Base-by-base conservation (phyloP, 805 yeast species). In the Phaffomyces antillensis region DNA sequence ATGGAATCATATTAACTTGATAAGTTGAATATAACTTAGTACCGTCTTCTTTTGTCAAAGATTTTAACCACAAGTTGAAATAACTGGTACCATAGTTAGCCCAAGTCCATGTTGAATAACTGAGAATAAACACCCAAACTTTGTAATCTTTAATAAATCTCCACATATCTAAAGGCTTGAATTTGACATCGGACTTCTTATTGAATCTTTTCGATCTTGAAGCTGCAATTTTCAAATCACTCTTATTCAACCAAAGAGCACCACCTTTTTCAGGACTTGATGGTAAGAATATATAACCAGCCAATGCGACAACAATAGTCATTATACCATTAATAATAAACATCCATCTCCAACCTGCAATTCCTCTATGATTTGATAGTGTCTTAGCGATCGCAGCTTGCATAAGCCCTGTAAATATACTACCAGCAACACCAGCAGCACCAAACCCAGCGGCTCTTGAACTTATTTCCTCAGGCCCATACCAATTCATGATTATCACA, bases 61-160 rank as follows among this genome's bases (percentile, higher is more conserved):
- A 24, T 30, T 41, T 62, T 38, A 73, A 70, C 87, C 81, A 79
- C 53, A 74, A 67, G 23, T 41, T 44, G 18, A 69, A 56, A 53
- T 72, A 77, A 17, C 76, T 70, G 32, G 80, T 79, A 36, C 49
- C 47, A 28, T 18, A 35, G 16, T 42, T 40, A 24, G 38, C 35
- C 39, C 42, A 43, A 10, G 47, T 43, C 46, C 44, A 43, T 8
- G 43, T 24, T 17, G 32, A 17, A 31, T 36, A 43, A 17, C 35
- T 15, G 5, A 46, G 15, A 11, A 37, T 32, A n/a, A 36, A 46
- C 5, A 36, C 28, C 40, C 37, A 46, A n/a, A 46, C 24, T 40
- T 35, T 40, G 13, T 39, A 42, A 35, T 37, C 38, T n/a, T 15
- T 36, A n/a, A 36, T 23, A 15, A 39, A 32, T 20, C 42, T 40